phyloP scores from a whole-genome alignment of 768 basidiomycete species.

The Pleurotus pulmonarius region DNA sequence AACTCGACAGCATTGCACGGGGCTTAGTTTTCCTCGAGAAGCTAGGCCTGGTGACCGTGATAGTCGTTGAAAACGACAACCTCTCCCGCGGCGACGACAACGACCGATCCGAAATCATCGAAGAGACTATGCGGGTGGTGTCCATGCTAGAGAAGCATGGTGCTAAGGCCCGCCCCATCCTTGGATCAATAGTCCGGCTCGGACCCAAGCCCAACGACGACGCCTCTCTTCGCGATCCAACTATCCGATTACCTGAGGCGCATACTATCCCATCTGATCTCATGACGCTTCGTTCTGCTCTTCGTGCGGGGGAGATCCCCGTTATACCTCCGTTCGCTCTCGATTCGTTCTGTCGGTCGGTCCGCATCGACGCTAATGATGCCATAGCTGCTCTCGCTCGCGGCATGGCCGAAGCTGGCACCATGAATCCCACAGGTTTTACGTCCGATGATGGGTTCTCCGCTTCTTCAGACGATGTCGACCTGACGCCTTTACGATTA shows the following conservation, averaged over 20 bases:
- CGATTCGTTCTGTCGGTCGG: conserved; percentile 84
- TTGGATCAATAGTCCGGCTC: conserved; percentile 81
- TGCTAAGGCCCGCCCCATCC: conserved; percentile 81
- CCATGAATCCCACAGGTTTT: conserved; percentile 23
- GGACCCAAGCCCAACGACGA: conserved; percentile 65
- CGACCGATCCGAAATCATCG: conserved; percentile 61
- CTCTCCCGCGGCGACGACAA: conserved; percentile 63
- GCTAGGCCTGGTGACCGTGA: conserved; percentile 91
- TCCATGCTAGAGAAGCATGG: conserved; percentile 80
- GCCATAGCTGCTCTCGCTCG: conserved; percentile 83
- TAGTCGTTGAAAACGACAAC: conserved; percentile 89
- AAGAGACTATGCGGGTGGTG: conserved; percentile 86
- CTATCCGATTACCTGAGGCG: conserved; percentile 56
- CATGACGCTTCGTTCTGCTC: conserved; percentile 80
- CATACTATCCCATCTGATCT: conserved; percentile 82
- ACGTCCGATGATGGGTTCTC: conserved; percentile 29
- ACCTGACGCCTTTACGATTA: conserved; percentile 90
- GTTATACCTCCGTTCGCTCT: conserved; percentile 92
- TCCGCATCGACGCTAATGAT: conserved; percentile 83
- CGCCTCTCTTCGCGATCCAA: conserved; percentile 23
- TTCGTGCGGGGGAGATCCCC: conserved; percentile 93
- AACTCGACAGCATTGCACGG: conserved; percentile 89
- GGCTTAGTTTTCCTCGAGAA: conserved; percentile 96
- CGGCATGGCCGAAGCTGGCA: conserved; percentile 69
- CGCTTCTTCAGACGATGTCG: conserved; percentile 49